These are phyloP conservation scores for Hyparrhenia diplandra DNA, from an alignment of 176 grass and related monocot species.

Conservation along the genomic window DNA sequence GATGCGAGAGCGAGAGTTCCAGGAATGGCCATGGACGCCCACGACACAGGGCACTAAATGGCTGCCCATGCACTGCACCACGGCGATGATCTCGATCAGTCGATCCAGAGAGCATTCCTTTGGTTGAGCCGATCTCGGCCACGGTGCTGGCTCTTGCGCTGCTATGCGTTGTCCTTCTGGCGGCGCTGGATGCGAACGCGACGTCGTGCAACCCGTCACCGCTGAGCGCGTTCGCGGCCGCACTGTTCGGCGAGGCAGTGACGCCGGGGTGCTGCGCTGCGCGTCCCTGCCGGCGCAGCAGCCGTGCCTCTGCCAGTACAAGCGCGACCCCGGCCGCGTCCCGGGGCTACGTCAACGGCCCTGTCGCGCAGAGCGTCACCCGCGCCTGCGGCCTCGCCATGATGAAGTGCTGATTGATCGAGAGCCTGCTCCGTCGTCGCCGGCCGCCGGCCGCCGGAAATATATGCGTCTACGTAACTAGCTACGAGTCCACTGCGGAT, in stretches of 20 bases:
- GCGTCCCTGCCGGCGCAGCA: slow-evolving; percentile 32
- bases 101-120: too few species aligned
- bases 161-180: neutral
- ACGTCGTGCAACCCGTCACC: slow-evolving; percentile 31
- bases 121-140: neutral
- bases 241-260: neutral
- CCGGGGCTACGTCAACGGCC: slow-evolving; percentile 24
- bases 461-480: neutral
- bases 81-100: neutral
- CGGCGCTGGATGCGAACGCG: neutral
- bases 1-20: neutral
- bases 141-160: neutral
- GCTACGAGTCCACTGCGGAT: neutral
- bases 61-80: slow-evolving; percentile 6
- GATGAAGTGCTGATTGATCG: slow-evolving; percentile 14
- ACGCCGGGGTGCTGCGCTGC: slow-evolving; percentile 17
- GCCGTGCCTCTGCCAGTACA: slow-evolving; percentile 50
- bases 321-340: slow-evolving; percentile 32
- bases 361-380: slow-evolving; percentile 22
- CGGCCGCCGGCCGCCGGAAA: too few species aligned
- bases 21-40: neutral
- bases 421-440: neutral
- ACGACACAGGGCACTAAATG: neutral
- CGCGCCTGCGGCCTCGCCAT: slow-evolving; percentile 8
- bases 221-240: slow-evolving; percentile 30